Evolutionary conservation across 805 yeast genomes (phyloP).

Genomic region (Debaryomyces tyrocola): DNA sequence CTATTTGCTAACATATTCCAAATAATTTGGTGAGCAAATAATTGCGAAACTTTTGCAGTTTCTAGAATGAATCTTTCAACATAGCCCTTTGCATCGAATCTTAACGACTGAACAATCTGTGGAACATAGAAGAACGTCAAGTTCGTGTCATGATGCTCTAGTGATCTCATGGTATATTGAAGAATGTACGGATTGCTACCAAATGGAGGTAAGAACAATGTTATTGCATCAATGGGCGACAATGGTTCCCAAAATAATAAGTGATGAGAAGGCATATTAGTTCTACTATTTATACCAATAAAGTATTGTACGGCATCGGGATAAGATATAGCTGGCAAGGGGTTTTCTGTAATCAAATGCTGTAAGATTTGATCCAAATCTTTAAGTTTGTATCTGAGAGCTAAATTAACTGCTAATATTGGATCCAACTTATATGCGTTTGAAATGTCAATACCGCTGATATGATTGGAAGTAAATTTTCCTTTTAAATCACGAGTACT

Average conservation of each 20-base stretch:
- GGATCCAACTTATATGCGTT: conserved; percentile 71
- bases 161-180: conserved; percentile 87
- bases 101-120: conserved; percentile 89
- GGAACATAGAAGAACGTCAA: conserved; percentile 96
- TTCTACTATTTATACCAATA: conserved; percentile 38
- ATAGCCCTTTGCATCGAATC: conserved; percentile 81
- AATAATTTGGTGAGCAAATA: conserved; percentile 95
- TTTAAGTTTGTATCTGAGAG: conserved; percentile 53
- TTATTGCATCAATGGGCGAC: conserved; percentile 82
- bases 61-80: conserved; percentile 87
- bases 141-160: conserved; percentile 84
- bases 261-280: conserved; percentile 38
- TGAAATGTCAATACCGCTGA: conserved; percentile 44
- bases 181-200: conserved; percentile 64
- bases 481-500: conserved; percentile 43
- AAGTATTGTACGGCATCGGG: conserved; percentile 62
- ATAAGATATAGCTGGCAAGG: conserved; percentile 55
- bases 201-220: conserved; percentile 74
- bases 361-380: conserved; percentile 41
- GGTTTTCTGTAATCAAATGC: conserved; percentile 51
- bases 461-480: conserved; percentile 26
- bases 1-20: conserved; percentile 98
- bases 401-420: conserved; percentile 67
- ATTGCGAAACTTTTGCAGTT: conserved; percentile 84
- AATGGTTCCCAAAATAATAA: conserved; percentile 71